Evolutionary conservation across 495 filamentous ascomycete genomes (phyloP).

Genomic region (Durotheca rogersii): DNA sequence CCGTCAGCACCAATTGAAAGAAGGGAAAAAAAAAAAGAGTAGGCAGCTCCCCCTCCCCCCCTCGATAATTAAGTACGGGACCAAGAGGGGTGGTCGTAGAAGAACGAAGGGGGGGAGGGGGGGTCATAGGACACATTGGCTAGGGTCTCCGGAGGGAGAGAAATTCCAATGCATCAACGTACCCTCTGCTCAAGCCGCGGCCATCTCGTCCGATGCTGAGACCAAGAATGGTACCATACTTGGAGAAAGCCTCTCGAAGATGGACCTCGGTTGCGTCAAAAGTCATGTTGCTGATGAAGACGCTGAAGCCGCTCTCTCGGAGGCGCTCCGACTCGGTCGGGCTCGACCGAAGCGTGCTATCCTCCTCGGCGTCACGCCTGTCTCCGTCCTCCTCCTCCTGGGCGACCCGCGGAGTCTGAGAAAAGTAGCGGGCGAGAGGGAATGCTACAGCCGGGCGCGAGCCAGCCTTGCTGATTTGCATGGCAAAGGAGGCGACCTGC

Average conservation of each 20-base stretch:
- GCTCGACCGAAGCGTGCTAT: not conserved
- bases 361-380: conserved; percentile 8
- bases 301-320: too few relatives aligned
- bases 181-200: conserved; percentile 87
- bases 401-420: conserved; percentile 30
- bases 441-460: conserved; percentile 20
- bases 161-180: conserved; percentile 36
- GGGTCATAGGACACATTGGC: too few relatives aligned
- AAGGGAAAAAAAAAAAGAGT: not conserved
- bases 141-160: too few relatives aligned
- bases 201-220: conserved; percentile 63
- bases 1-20: conserved; percentile 25
- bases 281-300: conserved; percentile 85
- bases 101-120: too few relatives aligned
- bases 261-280: conserved; percentile 78
- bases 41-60: too few relatives aligned
- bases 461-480: conserved; percentile 29
- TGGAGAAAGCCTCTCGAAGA: conserved; percentile 63
- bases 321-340: too few relatives aligned
- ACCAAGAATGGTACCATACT: conserved; percentile 61
- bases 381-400: conserved; percentile 15
- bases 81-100: too few relatives aligned
- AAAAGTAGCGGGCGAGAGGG: conserved; percentile 40
- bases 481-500: conserved; percentile 33
- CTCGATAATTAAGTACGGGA: too few relatives aligned